Evolutionary conservation across 768 basidiomycete genomes (phyloP), one percentile per base, ranked within the genome.

Genomic region (Boletus rubroflammeus): DNA sequence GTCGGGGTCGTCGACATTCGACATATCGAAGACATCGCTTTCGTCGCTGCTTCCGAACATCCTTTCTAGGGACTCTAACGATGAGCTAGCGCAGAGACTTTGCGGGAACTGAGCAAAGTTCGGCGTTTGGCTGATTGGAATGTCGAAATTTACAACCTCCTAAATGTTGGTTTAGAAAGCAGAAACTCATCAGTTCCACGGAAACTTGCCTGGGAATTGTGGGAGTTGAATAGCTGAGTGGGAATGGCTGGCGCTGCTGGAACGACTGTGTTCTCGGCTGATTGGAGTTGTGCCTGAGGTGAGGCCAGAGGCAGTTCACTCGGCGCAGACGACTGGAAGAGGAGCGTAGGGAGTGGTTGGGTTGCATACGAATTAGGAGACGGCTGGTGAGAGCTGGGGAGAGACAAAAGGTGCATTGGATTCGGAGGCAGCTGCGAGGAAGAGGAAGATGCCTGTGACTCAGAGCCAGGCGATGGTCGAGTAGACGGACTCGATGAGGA

Each of bases 1-100:
- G 23, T 55, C 56, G 23, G 67, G 53, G 2, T 69, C 46, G 52
- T 74, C 68, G 45, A 77, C 64, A 26, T 69, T 65, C 1, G 66
- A 50, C 19, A 77, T 54, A 47, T 70, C 66, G 59, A 75, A 80
- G 28, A 76, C 57, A 19, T 67, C 67, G 5, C 68, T 70, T 56
- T 73, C 67, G 8, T 61, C 61, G 2, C 73, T 70, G 8, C 60
- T 57, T 10, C 71, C 65, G 21, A 76, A 41, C 26, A 73, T 57
- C 5, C 68, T 67, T 28, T 68, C 66, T 38, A 73, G 52, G 9
- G 67, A 57, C 6, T 71, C 66, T 47, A 47, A 47, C 9, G 55
- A 40, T 17, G 67, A 50, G 23, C 28, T 40, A 25, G 31, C 10
- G 3, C 45, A 5, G 1, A 55, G 4, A 5, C 9, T 36, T 23